phyloP scores from a whole-genome alignment of 148 eudicot species.

The Cornus controversa region DNA sequence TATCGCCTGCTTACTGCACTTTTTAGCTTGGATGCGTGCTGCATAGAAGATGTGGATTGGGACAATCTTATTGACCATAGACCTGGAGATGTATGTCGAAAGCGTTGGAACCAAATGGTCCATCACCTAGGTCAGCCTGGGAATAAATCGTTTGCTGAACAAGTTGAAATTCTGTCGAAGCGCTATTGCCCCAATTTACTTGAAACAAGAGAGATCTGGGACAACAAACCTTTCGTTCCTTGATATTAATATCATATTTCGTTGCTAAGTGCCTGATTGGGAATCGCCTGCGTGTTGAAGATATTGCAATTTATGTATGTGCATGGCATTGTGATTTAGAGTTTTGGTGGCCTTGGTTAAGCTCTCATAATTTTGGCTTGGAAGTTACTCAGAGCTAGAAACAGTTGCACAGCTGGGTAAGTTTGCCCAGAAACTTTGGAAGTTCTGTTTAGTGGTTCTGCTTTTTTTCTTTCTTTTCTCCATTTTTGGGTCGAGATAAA shows the following conservation, averaged over 20 bases:
- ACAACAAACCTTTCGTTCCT: slow-evolving; percentile 29
- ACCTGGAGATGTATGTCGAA: slow-evolving; percentile 32
- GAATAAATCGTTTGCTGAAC: slow-evolving; percentile 29
- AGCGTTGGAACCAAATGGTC: slow-evolving; percentile 40
- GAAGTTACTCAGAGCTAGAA: neutral
- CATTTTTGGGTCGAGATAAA: no score
- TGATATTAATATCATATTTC: neutral
- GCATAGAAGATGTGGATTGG: slow-evolving; percentile 44
- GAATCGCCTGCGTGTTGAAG: neutral
- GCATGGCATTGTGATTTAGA: neutral
- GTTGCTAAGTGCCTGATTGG: neutral
- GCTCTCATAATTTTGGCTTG: neutral
- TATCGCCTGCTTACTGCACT: slow-evolving; percentile 37
- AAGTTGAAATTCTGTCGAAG: slow-evolving; percentile 36
- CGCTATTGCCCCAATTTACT: slow-evolving; percentile 34
- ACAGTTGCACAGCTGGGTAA: neutral
- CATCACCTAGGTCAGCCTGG: slow-evolving; percentile 32
- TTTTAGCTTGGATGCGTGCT: slow-evolving; percentile 30
- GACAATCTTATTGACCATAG: slow-evolving; percentile 39
- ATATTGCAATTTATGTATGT: neutral
- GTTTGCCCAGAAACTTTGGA: neutral
- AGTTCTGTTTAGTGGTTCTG: neutral
- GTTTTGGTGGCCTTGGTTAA: neutral
- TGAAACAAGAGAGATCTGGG: slow-evolving; percentile 31
- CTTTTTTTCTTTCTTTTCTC: no score